Percentiles rank a stretch among this genome's conserved stretches.
phyloP scores from a whole-genome alignment of 73 alveolate genomes.

The Blepharisma japonicum region DNA sequence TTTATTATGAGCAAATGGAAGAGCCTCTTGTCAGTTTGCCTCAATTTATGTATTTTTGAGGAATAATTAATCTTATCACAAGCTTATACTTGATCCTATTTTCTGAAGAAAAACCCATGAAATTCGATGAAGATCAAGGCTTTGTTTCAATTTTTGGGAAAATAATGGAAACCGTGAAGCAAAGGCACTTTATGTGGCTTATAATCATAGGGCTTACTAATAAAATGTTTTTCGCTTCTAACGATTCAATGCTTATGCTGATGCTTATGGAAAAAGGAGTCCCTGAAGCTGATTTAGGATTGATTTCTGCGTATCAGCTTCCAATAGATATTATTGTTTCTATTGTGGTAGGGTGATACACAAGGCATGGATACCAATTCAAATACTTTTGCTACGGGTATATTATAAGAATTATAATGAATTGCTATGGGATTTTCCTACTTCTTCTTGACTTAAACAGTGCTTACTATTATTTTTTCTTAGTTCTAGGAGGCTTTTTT shows the following conservation, averaged over 20 bases:
- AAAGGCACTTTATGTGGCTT: not conserved
- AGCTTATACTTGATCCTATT: not conserved
- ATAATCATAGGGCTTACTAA: not conserved
- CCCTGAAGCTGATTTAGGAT: not conserved
- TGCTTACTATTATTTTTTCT: not conserved
- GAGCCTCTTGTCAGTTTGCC: constrained; percentile 42
- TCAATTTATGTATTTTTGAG: constrained; percentile 40
- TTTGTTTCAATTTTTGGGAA: not conserved
- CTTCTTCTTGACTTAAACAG: not conserved
- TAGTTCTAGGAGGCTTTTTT: not conserved
- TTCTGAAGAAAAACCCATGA: not conserved
- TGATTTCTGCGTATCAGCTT: not conserved
- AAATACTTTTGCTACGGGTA: not conserved
- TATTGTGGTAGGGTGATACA: not conserved
- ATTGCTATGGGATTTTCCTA: not conserved
- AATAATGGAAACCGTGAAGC: not conserved
- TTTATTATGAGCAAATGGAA: constrained; percentile 2
- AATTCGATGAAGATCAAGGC: not conserved
- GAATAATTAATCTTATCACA: not conserved
- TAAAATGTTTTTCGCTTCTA: not conserved
- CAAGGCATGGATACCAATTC: not conserved
- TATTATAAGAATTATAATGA: not conserved
- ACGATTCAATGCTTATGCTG: not conserved
- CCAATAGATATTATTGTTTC: not conserved
- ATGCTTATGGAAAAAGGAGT: constrained; percentile 18